Percentiles rank a stretch among this genome's conserved stretches.
These are phyloP conservation scores for Saturnispora bothae DNA, from an alignment of 805 yeast genomes.

Conservation along the genomic window DNA sequence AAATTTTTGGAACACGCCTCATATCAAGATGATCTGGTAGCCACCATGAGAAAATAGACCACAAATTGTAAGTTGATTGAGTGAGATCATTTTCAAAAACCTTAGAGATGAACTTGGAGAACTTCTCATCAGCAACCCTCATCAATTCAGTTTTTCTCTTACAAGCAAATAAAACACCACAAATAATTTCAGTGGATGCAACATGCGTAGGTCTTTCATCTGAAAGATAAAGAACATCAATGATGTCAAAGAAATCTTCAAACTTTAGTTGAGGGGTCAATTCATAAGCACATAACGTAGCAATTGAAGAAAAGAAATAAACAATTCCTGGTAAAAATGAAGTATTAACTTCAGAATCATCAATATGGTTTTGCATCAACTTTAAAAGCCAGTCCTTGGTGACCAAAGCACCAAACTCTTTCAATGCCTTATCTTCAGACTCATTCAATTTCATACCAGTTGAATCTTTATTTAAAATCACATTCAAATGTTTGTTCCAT, in stretches of 20 bases:
- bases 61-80: constrained; percentile 62
- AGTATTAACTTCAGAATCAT: constrained; percentile 60
- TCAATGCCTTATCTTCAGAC: constrained; percentile 34
- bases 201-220: constrained; percentile 73
- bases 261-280: constrained; percentile 33
- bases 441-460: constrained; percentile 25
- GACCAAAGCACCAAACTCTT: constrained; percentile 34
- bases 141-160: constrained; percentile 26
- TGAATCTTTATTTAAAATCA: constrained; percentile 27
- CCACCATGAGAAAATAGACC: constrained; percentile 75
- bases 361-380: constrained; percentile 41
- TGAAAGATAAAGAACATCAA: constrained; percentile 41
- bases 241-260: constrained; percentile 41
- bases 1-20: constrained; percentile 52
- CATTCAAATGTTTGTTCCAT: constrained; percentile 54
- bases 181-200: constrained; percentile 56
- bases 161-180: constrained; percentile 50
- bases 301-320: constrained; percentile 40
- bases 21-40: constrained; percentile 53
- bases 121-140: constrained; percentile 33
- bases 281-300: constrained; percentile 38
- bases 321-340: constrained; percentile 60
- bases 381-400: constrained; percentile 48
- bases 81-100: constrained; percentile 51
- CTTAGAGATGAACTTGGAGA: constrained; percentile 33